Base-by-base conservation (phyloP, 768 basidiomycete species). In the Podaxis pistillaris region DNA sequence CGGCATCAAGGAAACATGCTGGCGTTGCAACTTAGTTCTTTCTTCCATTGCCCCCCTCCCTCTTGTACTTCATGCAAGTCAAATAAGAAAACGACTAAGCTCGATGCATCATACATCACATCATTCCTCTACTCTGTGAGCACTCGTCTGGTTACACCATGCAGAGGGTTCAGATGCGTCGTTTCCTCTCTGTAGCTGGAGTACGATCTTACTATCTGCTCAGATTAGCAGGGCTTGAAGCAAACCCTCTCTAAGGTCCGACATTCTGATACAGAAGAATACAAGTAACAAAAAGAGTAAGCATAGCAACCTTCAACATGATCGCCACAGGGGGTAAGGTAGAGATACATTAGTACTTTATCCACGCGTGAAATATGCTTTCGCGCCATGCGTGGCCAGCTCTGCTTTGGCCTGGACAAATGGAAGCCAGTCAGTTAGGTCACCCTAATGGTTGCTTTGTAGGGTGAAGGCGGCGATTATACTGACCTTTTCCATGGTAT, bases 341-440 rank as follows among this genome's bases (percentile, higher is more conserved):
- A 57, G 24, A 63, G 51, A 46, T 60, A 53, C 53, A 68, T 56
- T 52, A 49, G 33, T 47, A 33, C 38, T 65, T 85, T 75, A 92
- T 65, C 91, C 91, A 63, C 91, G 85, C 64, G 87, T 90, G 75
- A 95, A 94, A 76, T 95, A 95, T 28, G 91, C 86, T 74, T 89
- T 92, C 63, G 94, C 90, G 12, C 94, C 94, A 67, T 94, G 90
- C 56, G 81, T 82, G 3, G 92, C 89, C 54, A 96, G 75, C 72
- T 96, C 94, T 28, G 85, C 71, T 76, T 92, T 94, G 60, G 92
- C 94, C 91, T 95, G 69, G 24, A 57, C 54, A 55, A 61, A 56
- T 38, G 61, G 58, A 56, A 63, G 33, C 56, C 37, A 66, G 62
- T 47, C 22, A 54, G 47, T 53, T 62, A 38, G 52, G 46, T 56